Percentiles rank a stretch among this genome's conserved stretches.
Evolutionary conservation across 345 rosid genomes (phyloP).

Genomic region (Zanthoxylum bungeanum): DNA sequence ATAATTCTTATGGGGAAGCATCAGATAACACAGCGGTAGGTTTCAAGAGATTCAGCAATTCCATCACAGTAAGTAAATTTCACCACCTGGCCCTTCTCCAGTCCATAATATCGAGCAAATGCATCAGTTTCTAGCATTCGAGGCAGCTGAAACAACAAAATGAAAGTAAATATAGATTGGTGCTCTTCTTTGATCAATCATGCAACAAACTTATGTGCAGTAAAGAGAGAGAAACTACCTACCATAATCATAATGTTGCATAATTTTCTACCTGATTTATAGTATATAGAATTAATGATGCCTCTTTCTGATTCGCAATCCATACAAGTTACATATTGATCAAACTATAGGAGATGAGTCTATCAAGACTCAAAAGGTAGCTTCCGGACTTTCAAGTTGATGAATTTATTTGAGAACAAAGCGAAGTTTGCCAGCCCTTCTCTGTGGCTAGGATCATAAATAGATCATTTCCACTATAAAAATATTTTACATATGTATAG

Average conservation of each 20-base stretch:
- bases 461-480: background rate
- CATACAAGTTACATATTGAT: background rate
- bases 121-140: conserved; percentile 34
- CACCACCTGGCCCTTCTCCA: conserved; percentile 42
- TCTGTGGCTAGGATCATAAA: background rate
- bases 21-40: conserved; percentile 32
- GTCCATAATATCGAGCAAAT: conserved; percentile 37
- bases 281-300: background rate
- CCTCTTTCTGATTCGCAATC: background rate
- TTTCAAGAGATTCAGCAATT: conserved; percentile 20
- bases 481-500: background rate
- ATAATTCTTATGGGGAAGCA: background rate
- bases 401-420: background rate
- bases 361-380: background rate
- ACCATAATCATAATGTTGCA: background rate
- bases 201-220: background rate
- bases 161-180: background rate
- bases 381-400: background rate
- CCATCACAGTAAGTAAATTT: conserved; percentile 32
- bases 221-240: background rate
- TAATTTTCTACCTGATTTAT: background rate
- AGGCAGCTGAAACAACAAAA: conserved; percentile 30
- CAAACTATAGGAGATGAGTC: background rate
- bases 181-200: background rate
- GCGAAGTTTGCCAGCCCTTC: background rate